Evolutionary conservation across 331 rosid species (phyloP).

Genomic region (Prunus yedoensis): DNA sequence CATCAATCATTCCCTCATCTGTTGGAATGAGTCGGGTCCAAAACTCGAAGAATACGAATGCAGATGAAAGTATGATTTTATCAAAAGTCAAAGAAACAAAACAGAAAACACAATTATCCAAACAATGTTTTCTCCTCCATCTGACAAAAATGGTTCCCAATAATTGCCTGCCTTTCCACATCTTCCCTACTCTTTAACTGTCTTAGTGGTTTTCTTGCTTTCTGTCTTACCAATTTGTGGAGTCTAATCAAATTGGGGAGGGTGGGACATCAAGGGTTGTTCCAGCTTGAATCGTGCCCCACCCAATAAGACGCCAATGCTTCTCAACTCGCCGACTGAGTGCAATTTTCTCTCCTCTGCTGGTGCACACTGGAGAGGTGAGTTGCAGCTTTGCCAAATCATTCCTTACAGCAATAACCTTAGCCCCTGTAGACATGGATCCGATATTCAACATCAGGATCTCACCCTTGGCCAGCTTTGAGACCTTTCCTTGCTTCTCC

Average conservation of each 20-base stretch:
- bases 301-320: slow-evolving; percentile 98
- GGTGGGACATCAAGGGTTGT: slow-evolving; percentile 77
- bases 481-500: slow-evolving; percentile 86
- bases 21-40: neutral
- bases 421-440: slow-evolving; percentile 91
- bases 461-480: slow-evolving; percentile 85
- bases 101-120: slow-evolving; percentile 25
- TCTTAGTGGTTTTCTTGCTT: slow-evolving; percentile 20
- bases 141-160: slow-evolving; percentile 82
- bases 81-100: slow-evolving; percentile 10
- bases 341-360: slow-evolving; percentile 86
- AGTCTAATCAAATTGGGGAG: slow-evolving; percentile 54
- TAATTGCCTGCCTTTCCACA: slow-evolving; percentile 61
- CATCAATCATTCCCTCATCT: neutral
- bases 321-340: slow-evolving; percentile 93
- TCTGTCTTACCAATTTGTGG: neutral
- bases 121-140: slow-evolving; percentile 63
- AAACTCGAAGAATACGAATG: neutral
- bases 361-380: slow-evolving; percentile 93
- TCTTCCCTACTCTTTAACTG: slow-evolving; percentile 32
- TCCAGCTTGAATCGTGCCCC: slow-evolving; percentile 99
- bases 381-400: slow-evolving; percentile 89
- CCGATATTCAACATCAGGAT: slow-evolving; percentile 96
- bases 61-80: slow-evolving; percentile 1
- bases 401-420: slow-evolving; percentile 80